Evolutionary conservation across 176 grass and related monocot genomes (phyloP).

Genomic region (Rhynchospora tenuis): DNA sequence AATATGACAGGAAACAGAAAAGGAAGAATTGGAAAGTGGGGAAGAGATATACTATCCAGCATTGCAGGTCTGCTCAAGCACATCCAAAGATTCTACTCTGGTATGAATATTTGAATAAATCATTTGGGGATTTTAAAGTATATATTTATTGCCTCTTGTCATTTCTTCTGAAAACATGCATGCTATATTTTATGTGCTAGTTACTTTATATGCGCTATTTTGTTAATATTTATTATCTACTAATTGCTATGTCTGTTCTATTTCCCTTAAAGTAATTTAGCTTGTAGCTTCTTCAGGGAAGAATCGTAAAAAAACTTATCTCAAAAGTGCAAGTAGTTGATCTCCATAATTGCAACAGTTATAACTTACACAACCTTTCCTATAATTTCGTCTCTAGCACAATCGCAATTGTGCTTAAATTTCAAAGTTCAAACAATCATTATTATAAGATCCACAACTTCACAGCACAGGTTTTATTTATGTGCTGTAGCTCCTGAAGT

Average conservation of each 20-base stretch:
- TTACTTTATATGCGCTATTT: too few species aligned
- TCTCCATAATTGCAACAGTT: background rate
- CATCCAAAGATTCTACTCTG: constrained; percentile 49
- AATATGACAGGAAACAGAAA: constrained; percentile 33
- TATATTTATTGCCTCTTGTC: background rate
- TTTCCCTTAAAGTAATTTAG: background rate
- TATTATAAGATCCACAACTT: background rate
- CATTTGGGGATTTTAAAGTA: background rate
- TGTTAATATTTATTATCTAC: background rate
- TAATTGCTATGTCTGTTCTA: background rate
- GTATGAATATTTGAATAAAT: constrained; percentile 42
- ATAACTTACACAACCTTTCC: background rate
- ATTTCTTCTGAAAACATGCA: background rate
- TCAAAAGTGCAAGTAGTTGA: background rate
- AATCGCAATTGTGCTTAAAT: background rate
- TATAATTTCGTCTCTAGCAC: background rate
- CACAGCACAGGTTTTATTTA: constrained; percentile 3
- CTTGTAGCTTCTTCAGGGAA: background rate
- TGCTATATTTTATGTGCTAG: too few species aligned
- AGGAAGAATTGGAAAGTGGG: constrained; percentile 58
- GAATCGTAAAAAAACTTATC: background rate
- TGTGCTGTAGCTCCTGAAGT: constrained; percentile 3
- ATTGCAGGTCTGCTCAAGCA: constrained; percentile 61
- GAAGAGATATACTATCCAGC: constrained; percentile 95
- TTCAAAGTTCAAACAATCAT: constrained; percentile 2